Evolutionary conservation across 164 flowering plant species (phyloP), one percentile per base, ranked within the genome.

Genomic region (Euptelea pleiosperma): DNA sequence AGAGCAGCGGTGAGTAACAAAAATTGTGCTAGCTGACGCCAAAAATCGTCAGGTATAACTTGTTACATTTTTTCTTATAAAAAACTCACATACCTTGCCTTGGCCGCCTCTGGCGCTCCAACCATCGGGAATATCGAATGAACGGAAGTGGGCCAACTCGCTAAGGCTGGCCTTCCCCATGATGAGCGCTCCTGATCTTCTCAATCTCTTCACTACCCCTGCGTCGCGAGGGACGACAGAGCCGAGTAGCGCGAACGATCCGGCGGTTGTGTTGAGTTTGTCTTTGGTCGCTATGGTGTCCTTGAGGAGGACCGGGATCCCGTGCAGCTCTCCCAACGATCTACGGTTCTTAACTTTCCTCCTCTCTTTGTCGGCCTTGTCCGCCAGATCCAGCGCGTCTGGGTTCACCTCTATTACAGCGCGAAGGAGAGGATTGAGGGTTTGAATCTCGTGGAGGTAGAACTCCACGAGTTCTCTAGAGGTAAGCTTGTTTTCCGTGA

Each of bases 361-460:
- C 14, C 77, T 63, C 30, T 77, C 75, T 2, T 8, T 0, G 52
- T 85, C 85, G 11, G 87, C 87, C 60, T 39, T 31, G 9, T 79
- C 77, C 0, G 87, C 87, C 36, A 52, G 73, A 4, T 15, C 1
- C 3, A 66, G 26, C 1, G 87, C 87, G 59, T 82, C 87, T 1
- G 87, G 87, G 68, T 85, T 85, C 45, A 79, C 76, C 63, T 85
- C 91, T 2, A 82, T 64, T 34, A 85, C 80, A 8, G 61, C 83
- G 3, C 47, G 59, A 12, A 82, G 77, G n/a, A n/a, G n/a, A n/a
- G n/a, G n/a, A n/a, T n/a, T n/a, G n/a, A n/a, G n/a, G n/a, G n/a
- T n/a, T n/a, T n/a, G n/a, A n/a, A n/a, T n/a, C n/a, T n/a, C n/a
- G n/a, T n/a, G n/a, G n/a, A n/a, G n/a, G n/a, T n/a, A n/a, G n/a